A percentile compares a stretch with the other conserved stretches of the same genome.
Evolutionary conservation across 164 flowering plant species (phyloP).

Genomic region (Vitis rotundifolia): DNA sequence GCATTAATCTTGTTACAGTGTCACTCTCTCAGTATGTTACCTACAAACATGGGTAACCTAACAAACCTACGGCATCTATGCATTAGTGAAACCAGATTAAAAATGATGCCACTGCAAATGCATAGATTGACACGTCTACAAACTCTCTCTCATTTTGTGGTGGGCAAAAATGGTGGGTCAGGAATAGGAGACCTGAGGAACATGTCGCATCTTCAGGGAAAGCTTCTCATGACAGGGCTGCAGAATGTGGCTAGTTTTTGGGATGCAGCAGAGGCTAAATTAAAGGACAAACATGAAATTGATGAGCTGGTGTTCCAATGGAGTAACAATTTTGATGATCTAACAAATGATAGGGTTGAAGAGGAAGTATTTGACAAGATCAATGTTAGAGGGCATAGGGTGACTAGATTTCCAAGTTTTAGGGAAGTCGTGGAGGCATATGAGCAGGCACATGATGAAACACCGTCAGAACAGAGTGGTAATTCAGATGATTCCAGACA

Average conservation of each 20-base stretch:
- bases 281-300: slow-evolving; percentile 5
- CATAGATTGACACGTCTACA: slow-evolving; percentile 13
- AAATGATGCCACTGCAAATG: slow-evolving; percentile 10
- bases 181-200: slow-evolving; percentile 9
- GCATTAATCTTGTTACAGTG: slow-evolving; percentile 7
- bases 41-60: slow-evolving; percentile 7
- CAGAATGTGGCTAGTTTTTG: slow-evolving; percentile 8
- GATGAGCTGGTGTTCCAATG: too few relatives aligned
- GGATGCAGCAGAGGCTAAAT: slow-evolving; percentile 11
- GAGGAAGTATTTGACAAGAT: too few relatives aligned
- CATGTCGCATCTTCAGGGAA: slow-evolving; percentile 8
- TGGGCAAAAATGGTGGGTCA: slow-evolving; percentile 6
- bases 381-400: too few relatives aligned
- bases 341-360: neutral
- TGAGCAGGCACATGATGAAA: too few relatives aligned
- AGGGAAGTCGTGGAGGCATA: too few relatives aligned
- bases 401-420: too few relatives aligned
- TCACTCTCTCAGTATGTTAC: slow-evolving; percentile 4
- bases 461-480: too few relatives aligned
- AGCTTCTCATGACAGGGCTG: slow-evolving; percentile 12
- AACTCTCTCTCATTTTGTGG: slow-evolving; percentile 3
- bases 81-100: slow-evolving; percentile 8
- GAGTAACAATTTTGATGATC: neutral
- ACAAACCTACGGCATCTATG: slow-evolving; percentile 11
- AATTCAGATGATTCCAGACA: slow-evolving; percentile 5